Conservation (phyloP, 2,329 filamentous ascomycete genomes). For the Fusarium musae region DNA sequence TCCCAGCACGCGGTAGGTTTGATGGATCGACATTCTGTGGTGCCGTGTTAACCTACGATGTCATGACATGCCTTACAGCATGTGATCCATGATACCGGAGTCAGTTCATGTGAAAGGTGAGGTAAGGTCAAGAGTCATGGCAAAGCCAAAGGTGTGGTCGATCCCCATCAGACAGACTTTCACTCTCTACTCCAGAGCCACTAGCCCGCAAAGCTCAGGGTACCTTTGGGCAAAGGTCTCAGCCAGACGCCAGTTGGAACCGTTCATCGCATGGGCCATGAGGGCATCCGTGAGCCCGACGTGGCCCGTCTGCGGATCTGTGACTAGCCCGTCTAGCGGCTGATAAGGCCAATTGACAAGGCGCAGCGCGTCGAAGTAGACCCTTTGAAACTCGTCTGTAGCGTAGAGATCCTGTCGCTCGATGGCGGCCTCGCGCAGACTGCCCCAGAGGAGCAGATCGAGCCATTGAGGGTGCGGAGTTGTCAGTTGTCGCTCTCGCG, state of each 20-base stretch:
- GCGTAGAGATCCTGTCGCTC: conserved; percentile 51
- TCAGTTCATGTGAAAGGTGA: conserved; percentile 10
- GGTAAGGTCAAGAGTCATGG: not conserved
- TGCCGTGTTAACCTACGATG: conserved; percentile 38
- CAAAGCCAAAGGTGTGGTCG: not conserved
- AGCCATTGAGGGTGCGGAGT: conserved; percentile 49
- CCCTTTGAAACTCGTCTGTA: conserved; percentile 51
- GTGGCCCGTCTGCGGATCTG: conserved; percentile 35
- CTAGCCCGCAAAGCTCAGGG: conserved; percentile 31
- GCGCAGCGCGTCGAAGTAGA: conserved; percentile 50
- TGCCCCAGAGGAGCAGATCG: conserved; percentile 48
- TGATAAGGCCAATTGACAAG: conserved; percentile 50
- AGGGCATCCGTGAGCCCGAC: conserved; percentile 35
- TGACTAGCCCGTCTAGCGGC: conserved; percentile 30
- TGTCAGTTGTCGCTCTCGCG: conserved; percentile 44
- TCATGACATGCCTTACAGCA: conserved; percentile 24
- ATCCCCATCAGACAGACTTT: not conserved
- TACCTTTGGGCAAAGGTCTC: conserved; percentile 29
- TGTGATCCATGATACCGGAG: conserved; percentile 20
- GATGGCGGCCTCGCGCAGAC: conserved; percentile 50
- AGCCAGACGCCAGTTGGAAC: conserved; percentile 30
- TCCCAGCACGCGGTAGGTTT: conserved; percentile 13
- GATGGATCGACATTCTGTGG: conserved; percentile 34
- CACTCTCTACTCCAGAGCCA: conserved; percentile 20
- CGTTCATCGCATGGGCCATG: conserved; percentile 33